Conservation (phyloP, 495 filamentous ascomycete genomes). For the Collariella sp. region DNA sequence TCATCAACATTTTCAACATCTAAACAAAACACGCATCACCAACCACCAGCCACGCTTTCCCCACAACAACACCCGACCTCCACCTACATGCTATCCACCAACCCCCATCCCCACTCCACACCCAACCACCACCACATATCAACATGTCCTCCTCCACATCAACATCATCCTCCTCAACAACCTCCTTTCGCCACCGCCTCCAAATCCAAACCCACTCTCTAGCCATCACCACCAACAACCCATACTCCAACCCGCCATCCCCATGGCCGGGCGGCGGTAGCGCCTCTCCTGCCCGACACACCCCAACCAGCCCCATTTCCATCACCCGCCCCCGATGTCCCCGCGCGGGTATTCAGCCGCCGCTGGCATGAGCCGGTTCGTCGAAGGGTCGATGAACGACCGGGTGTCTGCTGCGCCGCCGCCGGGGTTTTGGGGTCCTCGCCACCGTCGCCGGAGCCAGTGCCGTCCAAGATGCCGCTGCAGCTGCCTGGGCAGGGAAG, state of each 20-base stretch:
- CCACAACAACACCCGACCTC: not conserved
- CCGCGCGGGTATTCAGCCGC: constrained; percentile 3
- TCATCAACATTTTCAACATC: not conserved
- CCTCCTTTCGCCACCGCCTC: not conserved
- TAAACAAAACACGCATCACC: not conserved
- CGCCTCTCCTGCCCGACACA: not conserved
- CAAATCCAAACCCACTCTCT: not conserved
- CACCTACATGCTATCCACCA: not conserved
- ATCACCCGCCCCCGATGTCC: not conserved
- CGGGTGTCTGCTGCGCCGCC: constrained; percentile 61
- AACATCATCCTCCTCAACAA: too few relatives aligned
- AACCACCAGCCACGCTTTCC: not conserved
- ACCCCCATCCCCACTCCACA: not conserved
- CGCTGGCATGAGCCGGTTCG: constrained; percentile 40
- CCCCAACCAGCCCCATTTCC: not conserved
- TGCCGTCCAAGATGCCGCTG: too few relatives aligned
- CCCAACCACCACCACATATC: not conserved
- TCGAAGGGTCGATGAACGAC: constrained; percentile 73
- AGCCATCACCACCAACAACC: not conserved
- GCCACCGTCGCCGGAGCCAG: too few relatives aligned
- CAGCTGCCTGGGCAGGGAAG: too few relatives aligned
- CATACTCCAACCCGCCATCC: not conserved
- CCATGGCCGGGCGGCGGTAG: not conserved
- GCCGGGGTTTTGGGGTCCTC: constrained; percentile 48
- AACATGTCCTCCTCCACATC: not conserved